These are phyloP conservation scores for Sabuloglossum arenarium DNA, from an alignment of 495 filamentous ascomycete species.

Conservation along the genomic window DNA sequence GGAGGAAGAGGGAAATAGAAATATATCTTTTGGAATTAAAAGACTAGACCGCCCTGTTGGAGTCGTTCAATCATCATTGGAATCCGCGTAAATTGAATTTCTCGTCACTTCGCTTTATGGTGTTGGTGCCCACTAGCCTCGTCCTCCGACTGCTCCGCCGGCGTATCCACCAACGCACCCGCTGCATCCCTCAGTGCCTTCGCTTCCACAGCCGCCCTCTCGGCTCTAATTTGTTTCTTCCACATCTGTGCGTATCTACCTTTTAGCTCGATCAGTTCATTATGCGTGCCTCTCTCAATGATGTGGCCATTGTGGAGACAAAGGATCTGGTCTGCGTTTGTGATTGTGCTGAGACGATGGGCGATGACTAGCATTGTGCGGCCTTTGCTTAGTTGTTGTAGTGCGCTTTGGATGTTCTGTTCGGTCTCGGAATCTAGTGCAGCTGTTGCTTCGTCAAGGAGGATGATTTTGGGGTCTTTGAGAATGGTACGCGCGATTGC, in stretches of 20 bases:
- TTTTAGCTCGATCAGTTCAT: slow-evolving; percentile 54
- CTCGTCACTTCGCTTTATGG: neutral
- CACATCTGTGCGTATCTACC: slow-evolving; percentile 86
- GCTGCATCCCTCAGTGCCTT: slow-evolving; percentile 25
- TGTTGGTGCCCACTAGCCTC: neutral
- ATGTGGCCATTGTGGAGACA: slow-evolving; percentile 76
- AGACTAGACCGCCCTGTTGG: too few species aligned
- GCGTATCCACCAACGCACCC: neutral
- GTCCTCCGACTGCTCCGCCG: neutral
- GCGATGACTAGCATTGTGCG: slow-evolving; percentile 74
- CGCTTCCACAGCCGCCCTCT: slow-evolving; percentile 58
- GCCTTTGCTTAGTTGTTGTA: slow-evolving; percentile 56
- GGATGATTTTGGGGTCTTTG: slow-evolving; percentile 88
- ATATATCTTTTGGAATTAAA: too few species aligned
- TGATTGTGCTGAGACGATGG: slow-evolving; percentile 88
- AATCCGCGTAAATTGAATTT: too few species aligned
- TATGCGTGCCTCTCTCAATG: slow-evolving; percentile 67
- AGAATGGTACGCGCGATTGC: slow-evolving; percentile 93
- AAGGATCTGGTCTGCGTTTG: slow-evolving; percentile 81
- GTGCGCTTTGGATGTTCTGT: slow-evolving; percentile 78
- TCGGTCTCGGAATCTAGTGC: slow-evolving; percentile 91
- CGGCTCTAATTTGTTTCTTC: slow-evolving; percentile 82
- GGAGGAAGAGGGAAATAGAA: too few species aligned
- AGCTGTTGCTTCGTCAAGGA: slow-evolving; percentile 90
- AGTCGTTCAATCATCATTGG: too few species aligned